phyloP scores from a whole-genome alignment of 179 eudicot species.

The Vitellaria paradoxa region DNA sequence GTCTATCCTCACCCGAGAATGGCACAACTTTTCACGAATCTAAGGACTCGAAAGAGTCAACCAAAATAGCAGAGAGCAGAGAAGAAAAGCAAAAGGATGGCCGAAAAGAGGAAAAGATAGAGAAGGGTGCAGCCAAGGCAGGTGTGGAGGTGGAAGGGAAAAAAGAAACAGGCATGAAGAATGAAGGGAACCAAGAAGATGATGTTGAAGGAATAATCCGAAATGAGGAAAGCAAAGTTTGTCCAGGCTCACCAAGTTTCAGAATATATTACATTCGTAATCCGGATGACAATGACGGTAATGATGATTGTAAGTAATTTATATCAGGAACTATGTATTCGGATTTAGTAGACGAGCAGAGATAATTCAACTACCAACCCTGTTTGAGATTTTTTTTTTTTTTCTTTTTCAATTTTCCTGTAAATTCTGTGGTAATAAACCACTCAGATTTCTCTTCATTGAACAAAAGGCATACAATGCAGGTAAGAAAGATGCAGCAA shows the following conservation, averaged over 20 bases:
- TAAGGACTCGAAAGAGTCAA: not conserved
- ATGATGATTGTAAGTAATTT: slow-evolving; percentile 3
- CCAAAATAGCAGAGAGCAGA: not conserved
- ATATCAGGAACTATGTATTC: not conserved
- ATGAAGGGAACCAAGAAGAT: not conserved
- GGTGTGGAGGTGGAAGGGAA: not conserved
- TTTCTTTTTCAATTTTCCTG: not conserved
- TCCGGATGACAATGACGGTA: not conserved
- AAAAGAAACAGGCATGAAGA: not conserved
- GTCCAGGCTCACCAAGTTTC: slow-evolving; percentile 33
- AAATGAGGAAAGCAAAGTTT: not conserved
- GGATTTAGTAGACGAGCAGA: not conserved
- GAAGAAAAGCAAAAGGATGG: not conserved
- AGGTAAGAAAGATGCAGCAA: no score
- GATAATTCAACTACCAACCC: not conserved
- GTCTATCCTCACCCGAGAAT: not conserved
- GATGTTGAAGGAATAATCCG: not conserved
- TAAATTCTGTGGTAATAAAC: not conserved
- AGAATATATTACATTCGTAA: slow-evolving; percentile 27
- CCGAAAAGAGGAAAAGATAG: not conserved
- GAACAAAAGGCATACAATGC: not conserved
- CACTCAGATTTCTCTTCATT: not conserved
- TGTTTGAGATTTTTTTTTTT: not conserved
- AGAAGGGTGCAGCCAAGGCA: not conserved
- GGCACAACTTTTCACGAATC: not conserved